Base-by-base conservation (phyloP, 73 alveolate species). In the Paramecium sonneborni region DNA sequence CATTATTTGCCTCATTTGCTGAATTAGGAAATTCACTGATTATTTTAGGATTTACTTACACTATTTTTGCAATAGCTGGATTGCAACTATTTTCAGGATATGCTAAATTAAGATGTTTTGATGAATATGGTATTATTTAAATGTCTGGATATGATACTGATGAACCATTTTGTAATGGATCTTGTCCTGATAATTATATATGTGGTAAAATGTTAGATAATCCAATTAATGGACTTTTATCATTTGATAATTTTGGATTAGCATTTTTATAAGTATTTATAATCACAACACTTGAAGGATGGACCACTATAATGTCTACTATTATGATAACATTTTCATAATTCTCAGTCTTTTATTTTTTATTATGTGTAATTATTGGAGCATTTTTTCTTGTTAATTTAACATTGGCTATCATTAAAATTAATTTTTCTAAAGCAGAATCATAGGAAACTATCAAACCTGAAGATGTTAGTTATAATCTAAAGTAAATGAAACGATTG, bases 21-120 rank as follows among this genome's bases (percentile, higher is more conserved):
- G 97, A 96, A 72, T 97, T 98, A 35, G 95, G 97, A 38, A 99
- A 97, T 70, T 95, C 99, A 0, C 85, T 97, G 1, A 94, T 97
- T 18, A 96, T 98, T 38, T 82, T 98, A 20, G 69, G 96, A 34
- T 97, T 98, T 95, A 95, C 98, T 95, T 95, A 93, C 92, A 69
- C 97, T 3, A 93, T 98, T 70, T 98, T 97, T 85, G 99, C 99
- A 0, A 95, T 97, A 12, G 99, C 99, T 24, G 99, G 99, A 26
- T 91, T 85, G 20, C 96, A 97, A 92, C 87, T 98, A 74, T 97
- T 98, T 95, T 74, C 95, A 70, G 99, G 99, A 4, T 87, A 92
- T 46, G 93, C 98, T 30, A 94, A 92, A 74, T 93, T 95, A 18
- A 93, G 98, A 86, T 98, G 99, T 72, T 88, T 97, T 70, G 43